phyloP scores from a whole-genome alignment of 352 stramenopile species.

The Phytophthora rubi region DNA sequence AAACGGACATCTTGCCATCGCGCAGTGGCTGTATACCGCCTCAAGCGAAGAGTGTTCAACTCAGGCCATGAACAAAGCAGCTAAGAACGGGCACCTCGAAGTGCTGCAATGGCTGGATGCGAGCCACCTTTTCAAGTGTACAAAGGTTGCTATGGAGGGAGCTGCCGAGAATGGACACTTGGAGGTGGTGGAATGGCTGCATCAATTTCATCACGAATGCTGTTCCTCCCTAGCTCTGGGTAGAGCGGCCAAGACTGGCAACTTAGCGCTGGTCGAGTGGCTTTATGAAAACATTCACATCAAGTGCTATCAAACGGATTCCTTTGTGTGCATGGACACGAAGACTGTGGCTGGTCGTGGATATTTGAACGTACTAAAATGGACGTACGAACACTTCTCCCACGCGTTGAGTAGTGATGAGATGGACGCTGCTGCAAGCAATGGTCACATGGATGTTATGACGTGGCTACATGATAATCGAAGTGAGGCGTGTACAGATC shows the following conservation, averaged over 20 bases:
- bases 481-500: not conserved
- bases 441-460: not conserved
- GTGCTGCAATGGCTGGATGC: not conserved
- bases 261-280: not conserved
- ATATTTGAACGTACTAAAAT: not conserved
- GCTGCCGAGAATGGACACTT: not conserved
- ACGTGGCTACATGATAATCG: conserved; percentile 1
- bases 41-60: not conserved
- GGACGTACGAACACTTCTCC: not conserved
- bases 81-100: not conserved
- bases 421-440: not conserved
- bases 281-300: not conserved
- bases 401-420: not conserved
- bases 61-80: not conserved
- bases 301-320: not conserved
- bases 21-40: not conserved
- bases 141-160: not conserved
- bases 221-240: not conserved
- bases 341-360: not conserved
- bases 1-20: not conserved
- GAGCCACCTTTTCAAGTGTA: not conserved
- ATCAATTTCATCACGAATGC: not conserved
- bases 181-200: not conserved
- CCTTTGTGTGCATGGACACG: not conserved
- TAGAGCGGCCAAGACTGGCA: not conserved